Conservation (phyloP, 1,284 basidiomycete species). For the Fomes fomentarius region DNA sequence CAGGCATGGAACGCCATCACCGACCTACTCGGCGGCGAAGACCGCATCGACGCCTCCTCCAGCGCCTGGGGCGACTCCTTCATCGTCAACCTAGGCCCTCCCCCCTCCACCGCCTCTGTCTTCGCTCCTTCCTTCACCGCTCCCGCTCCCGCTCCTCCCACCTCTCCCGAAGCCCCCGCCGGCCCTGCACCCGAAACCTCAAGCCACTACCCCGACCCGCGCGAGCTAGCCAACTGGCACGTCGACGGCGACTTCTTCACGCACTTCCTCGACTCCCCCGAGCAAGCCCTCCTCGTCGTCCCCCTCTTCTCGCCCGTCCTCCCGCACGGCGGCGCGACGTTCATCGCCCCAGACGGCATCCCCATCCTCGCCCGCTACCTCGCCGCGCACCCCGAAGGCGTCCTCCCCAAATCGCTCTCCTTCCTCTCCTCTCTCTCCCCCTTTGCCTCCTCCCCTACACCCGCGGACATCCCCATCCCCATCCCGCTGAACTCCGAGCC, state of each 20-base stretch:
- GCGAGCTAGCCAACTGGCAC: conserved; percentile 62
- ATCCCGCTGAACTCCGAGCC: too few relatives aligned
- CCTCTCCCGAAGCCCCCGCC: conserved; percentile 17
- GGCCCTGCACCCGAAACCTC: too few relatives aligned
- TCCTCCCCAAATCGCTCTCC: conserved; percentile 46
- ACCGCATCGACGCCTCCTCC: conserved; percentile 52
- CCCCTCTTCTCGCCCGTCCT: conserved; percentile 59
- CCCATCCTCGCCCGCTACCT: conserved; percentile 55
- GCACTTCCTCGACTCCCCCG: conserved; percentile 64
- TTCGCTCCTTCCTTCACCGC: not conserved
- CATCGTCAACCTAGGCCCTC: conserved; percentile 59
- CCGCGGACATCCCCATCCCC: conserved; percentile 40
- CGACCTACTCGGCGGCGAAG: conserved; percentile 60
- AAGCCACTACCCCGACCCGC: too few relatives aligned
- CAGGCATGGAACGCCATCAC: conserved; percentile 62
- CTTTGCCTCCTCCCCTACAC: conserved; percentile 46
- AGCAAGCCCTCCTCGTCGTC: conserved; percentile 62
- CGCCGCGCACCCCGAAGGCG: conserved; percentile 57
- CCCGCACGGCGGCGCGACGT: conserved; percentile 56
- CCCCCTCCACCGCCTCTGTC: conserved; percentile 9
- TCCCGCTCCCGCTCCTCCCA: conserved; percentile 31
- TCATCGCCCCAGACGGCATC: conserved; percentile 58
- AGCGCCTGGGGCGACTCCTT: conserved; percentile 60
- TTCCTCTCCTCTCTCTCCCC: conserved; percentile 50
- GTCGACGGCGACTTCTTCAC: conserved; percentile 69